Evolutionary conservation across 192 early-diverging fungal species (phyloP), one percentile per base, ranked within the genome.

Genomic region (Pilaira anomala): DNA sequence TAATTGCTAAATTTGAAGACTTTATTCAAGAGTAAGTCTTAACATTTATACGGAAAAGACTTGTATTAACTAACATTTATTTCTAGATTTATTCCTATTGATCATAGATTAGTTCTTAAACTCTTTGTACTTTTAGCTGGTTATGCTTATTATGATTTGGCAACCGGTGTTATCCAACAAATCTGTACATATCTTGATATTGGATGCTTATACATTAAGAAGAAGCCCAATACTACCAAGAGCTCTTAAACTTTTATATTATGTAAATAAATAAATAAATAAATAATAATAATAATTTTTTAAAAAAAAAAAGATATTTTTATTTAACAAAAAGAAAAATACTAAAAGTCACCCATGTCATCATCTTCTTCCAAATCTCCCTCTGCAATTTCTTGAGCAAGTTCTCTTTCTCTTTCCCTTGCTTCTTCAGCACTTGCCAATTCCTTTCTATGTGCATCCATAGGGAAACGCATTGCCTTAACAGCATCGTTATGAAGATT

Each of bases 401-500:
- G 82, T 72, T 94, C 90, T 59, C 91, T 78, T 75, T 98, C 95
- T 55, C 95, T 91, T 71, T 94, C 94, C 61, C 89, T 78, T 36
- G 85, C 93, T 57, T 90, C 90, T 45, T 90, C 87, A 21, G 85
- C 82, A 29, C 81, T 89, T 8, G 83, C 92, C 29, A 92, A 73
- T 71, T 96, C 94, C 74, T 93, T 92, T 53, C 91, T 79, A 58
- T 93, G 88, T 22, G 88, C 87, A 71, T 93, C 85, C 36, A 85
- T 80, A 3, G 97, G 97, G 81, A 93, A 98, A 46, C 97, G 89
- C 91, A 99, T 91, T 6, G 97, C 94, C 85, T 93, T 93, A 68
- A 99, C 93, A 29, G 90, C 91, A 61, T 97, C 95, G 75, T 98
- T 97, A 80, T 98, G 95, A 29, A 99, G 82, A 54, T 94, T 90